Base-by-base conservation (phyloP, 1,139 yeast species). In the Lodderomyces metapsilosis region DNA sequence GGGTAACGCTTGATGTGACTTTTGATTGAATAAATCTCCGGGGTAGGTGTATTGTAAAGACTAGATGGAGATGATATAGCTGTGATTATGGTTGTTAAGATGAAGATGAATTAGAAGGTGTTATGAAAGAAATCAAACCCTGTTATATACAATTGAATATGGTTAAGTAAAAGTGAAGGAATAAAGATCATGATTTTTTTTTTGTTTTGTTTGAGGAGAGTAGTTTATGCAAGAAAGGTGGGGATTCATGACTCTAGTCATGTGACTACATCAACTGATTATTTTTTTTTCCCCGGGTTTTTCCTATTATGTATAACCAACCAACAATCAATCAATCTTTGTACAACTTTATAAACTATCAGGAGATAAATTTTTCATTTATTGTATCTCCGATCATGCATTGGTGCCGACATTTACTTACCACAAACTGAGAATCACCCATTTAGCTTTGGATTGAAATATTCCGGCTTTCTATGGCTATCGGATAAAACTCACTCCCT, bases 261-360 rank as follows among this genome's bases (percentile, higher is more conserved):
- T 15, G 18, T 28, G 32, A 28, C 32, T 28, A 10, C n/a, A 18
- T 28, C 32, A 28, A 16, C 18, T 28, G 30, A 25, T 25, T 28
- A 7, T 28, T 16, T 28, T 15, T 28, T 28, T 28, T 28, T 15
- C 32, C 32, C 32, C 16, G 32, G 32, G n/a, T 28, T 25, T 25
- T 25, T n/a, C 30, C 27, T 24, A 6, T 11, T 25, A n/a, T 12
- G 4, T n/a, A 8, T 5, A 15, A 15, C 12, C n/a, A n/a, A n/a
- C n/a, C n/a, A n/a, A n/a, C n/a, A n/a, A n/a, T 28, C 15, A 15
- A 6, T 28, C 16, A n/a, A 3, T 5, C 8, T 20, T 20, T 20
- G 22, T 20, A 8, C 22, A 5, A 20, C 22, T 20, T n/a, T n/a
- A n/a, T n/a, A n/a, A n/a, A 11, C 15, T 6, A 25, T 25, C 30